Base-by-base conservation (phyloP, 495 filamentous ascomycete genomes). In the Symbiotaphrina buchneri region DNA sequence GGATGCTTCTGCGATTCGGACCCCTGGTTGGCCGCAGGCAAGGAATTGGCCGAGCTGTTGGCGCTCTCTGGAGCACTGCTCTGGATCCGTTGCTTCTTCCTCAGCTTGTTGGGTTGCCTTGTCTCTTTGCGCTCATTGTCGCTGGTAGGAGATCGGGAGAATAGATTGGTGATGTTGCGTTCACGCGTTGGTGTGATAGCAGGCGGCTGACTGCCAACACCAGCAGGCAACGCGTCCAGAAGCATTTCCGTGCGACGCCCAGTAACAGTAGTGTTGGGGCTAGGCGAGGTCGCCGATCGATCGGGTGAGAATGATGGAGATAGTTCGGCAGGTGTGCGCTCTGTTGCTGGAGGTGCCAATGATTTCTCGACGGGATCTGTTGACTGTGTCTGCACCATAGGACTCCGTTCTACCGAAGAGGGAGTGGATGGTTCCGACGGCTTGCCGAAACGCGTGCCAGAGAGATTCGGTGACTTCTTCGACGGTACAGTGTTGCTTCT, bases 401-500 rank as follows among this genome's bases (percentile, higher is more conserved):
- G 19, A 6, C 23, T 29, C 15, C 25, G 18, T 24, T 34, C 39
- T 22, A 21, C 37, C 14, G 34, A 21, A 13, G 33, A 15, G 6
- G 50, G 50, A 4, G 50, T 54, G 10, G 50, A 39, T 11, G 53
- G 45, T 22, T 48, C 46, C 3, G 53, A 52, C n/a, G 21, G 33
- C 35, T 46, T 22, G 36, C n/a, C 47, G 23, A 34, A 34, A 14
- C 65, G 55, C 29, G 56, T 48, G 34, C 65, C 63, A 13, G 62
- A 53, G 16, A 85, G 41, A 8, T 62, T 70, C 11, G 84, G 79
- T 1, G 85, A 83, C 54, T 71, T 79, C 47, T 90, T 87, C 2
- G 83, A 85, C n/a, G 87, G 87, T 11, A 94, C 53, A 6, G 87
- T 97, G 50, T 95, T 97, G 52, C 84, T 94, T 41, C 87, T 63